These are phyloP conservation scores for Bryoerythrophyllum caledonicum DNA, from an alignment of 225 moss, liverwort and hornwort species.

Conservation along the genomic window DNA sequence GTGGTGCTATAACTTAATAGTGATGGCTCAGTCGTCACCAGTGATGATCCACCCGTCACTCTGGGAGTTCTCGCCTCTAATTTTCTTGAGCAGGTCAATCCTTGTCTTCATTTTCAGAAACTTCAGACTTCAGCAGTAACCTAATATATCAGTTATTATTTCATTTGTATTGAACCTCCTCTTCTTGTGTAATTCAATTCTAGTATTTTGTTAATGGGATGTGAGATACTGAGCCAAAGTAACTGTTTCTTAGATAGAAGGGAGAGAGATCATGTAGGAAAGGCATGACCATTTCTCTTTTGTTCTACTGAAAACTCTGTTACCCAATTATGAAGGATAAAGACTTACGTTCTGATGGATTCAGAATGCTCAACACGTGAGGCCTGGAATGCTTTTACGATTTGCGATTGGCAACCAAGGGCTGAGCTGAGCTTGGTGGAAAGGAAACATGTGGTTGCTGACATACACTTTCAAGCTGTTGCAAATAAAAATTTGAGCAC, in stretches of 20 bases:
- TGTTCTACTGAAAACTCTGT: not conserved
- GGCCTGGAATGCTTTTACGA: slow-evolving; percentile 74
- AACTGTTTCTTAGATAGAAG: slow-evolving; percentile 9
- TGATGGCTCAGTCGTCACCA: slow-evolving; percentile 71
- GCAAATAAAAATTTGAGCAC: slow-evolving; percentile 71
- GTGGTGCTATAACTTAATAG: slow-evolving; percentile 71
- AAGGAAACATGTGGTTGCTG: slow-evolving; percentile 80
- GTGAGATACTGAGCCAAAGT: not conserved
- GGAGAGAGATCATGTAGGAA: not conserved
- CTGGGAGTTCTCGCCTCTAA: slow-evolving; percentile 66
- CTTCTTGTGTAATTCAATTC: not conserved
- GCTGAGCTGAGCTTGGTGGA: slow-evolving; percentile 68
- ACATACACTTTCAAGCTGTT: slow-evolving; percentile 85
- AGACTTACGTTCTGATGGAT: not conserved
- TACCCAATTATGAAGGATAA: slow-evolving; percentile 1
- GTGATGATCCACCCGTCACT: slow-evolving; percentile 82
- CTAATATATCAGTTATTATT: slow-evolving; percentile 3
- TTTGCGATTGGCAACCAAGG: slow-evolving; percentile 91
- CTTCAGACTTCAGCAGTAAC: slow-evolving; percentile 5
- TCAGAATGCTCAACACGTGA: no score
- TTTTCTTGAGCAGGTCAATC: slow-evolving; percentile 72
- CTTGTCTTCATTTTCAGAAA: slow-evolving; percentile 13
- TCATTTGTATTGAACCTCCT: not conserved
- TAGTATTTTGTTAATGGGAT: not conserved
- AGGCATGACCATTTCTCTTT: not conserved